Conservation (phyloP, 2,329 filamentous ascomycete species). For the Venturia asperata region DNA sequence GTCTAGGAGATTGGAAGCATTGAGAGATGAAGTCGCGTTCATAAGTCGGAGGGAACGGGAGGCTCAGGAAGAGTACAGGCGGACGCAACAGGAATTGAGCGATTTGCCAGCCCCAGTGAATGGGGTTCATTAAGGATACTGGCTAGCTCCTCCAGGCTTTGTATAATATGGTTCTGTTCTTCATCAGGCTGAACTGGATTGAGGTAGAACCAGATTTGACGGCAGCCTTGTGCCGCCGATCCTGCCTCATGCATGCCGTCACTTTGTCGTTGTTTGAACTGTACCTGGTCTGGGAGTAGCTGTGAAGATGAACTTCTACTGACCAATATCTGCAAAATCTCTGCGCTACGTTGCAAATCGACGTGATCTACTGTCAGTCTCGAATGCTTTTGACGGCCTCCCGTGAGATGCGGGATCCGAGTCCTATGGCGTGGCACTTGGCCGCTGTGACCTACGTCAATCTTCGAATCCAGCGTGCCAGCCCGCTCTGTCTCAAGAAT, state of each 20-base stretch:
- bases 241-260: neutral
- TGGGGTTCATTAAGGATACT: conserved; percentile 13
- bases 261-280: neutral
- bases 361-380: conserved; percentile 1
- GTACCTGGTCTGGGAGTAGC: neutral
- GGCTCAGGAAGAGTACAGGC: conserved; percentile 78
- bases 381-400: neutral
- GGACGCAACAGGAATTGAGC: conserved; percentile 67
- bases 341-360: neutral
- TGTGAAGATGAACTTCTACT: neutral
- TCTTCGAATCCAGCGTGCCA: neutral
- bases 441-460: neutral
- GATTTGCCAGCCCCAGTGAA: conserved; percentile 13
- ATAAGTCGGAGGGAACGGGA: conserved; percentile 78
- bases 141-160: neutral
- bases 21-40: conserved; percentile 77
- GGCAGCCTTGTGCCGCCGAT: conserved; percentile 2
- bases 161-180: neutral
- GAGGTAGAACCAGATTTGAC: neutral
- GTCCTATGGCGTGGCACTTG: neutral
- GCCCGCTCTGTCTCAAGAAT: neutral
- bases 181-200: neutral
- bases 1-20: conserved; percentile 59
- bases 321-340: neutral
- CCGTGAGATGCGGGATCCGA: too few species aligned